These are phyloP conservation scores for Rhypophila decipiens DNA, from an alignment of 495 filamentous ascomycete genomes.

Conservation along the genomic window DNA sequence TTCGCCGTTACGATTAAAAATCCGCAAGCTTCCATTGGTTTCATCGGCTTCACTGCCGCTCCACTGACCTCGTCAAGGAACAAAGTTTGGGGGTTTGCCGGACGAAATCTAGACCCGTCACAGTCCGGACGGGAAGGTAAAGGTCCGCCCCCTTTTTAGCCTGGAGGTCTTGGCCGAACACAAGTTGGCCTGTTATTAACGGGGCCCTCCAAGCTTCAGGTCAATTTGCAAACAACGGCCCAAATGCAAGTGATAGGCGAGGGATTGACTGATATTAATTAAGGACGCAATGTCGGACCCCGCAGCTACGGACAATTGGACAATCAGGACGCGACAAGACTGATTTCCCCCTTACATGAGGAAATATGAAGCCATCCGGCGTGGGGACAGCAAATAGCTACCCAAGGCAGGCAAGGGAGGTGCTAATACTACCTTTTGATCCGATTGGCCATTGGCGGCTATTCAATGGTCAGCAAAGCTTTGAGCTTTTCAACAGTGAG, in stretches of 20 bases:
- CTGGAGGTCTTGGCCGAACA: slow-evolving; percentile 4
- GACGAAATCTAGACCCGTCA: neutral
- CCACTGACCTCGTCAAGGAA: too few relatives aligned
- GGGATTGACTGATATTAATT: neutral
- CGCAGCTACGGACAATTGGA: neutral
- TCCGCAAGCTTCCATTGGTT: neutral
- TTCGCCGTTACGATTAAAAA: neutral
- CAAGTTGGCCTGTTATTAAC: neutral
- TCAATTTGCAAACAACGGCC: neutral
- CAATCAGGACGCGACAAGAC: too few relatives aligned
- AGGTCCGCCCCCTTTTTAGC: slow-evolving; percentile 7
- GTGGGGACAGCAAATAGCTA: neutral
- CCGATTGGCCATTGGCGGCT: too few relatives aligned
- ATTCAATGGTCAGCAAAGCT: too few relatives aligned
- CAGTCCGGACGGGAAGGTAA: neutral
- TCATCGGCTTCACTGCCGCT: neutral
- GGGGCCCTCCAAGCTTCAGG: neutral
- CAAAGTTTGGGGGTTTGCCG: too few relatives aligned
- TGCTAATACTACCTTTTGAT: neutral
- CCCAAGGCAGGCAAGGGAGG: neutral
- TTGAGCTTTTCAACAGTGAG: too few relatives aligned
- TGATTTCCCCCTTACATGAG: neutral
- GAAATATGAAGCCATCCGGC: neutral
- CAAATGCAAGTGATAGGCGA: slow-evolving; percentile 1
- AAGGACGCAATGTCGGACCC: neutral